phyloP scores from a whole-genome alignment of 768 basidiomycete genomes.

The Pleurotus citrinopileatus region DNA sequence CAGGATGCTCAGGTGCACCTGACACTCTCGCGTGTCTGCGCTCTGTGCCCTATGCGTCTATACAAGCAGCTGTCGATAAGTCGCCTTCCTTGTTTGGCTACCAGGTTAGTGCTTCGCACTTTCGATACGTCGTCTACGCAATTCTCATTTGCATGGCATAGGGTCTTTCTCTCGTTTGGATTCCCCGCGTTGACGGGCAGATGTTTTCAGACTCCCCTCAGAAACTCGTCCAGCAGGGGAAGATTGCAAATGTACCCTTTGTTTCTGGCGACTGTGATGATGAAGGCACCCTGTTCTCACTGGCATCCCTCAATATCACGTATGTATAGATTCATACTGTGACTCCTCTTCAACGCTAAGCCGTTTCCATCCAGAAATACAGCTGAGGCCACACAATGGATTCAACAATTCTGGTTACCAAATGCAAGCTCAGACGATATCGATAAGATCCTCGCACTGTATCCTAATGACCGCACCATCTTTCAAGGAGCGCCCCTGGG shows the following conservation, averaged over 20 bases:
- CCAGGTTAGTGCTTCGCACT: constrained; percentile 12
- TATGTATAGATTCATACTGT: constrained; percentile 8
- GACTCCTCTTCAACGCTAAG: not conserved
- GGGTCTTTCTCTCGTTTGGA: constrained; percentile 32
- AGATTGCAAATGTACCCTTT: constrained; percentile 30
- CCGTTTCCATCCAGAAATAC: constrained; percentile 19
- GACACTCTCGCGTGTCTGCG: constrained; percentile 25
- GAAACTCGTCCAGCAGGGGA: constrained; percentile 20
- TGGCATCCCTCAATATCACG: constrained; percentile 23
- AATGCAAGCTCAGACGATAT: not conserved
- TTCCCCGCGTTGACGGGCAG: constrained; percentile 26
- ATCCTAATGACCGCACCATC: constrained; percentile 21
- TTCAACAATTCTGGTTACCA: constrained; percentile 12
- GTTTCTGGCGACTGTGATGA: constrained; percentile 34
- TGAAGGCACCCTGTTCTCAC: constrained; percentile 31
- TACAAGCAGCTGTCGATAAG: constrained; percentile 20
- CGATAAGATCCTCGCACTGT: not conserved
- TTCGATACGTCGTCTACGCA: not conserved
- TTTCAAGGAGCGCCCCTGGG: constrained; percentile 34
- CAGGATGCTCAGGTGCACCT: constrained; percentile 15
- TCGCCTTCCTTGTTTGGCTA: constrained; percentile 18
- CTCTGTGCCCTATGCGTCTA: constrained; percentile 13
- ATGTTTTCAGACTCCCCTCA: constrained; percentile 22
- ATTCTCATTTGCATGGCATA: constrained; percentile 12
- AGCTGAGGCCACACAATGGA: constrained; percentile 22